Percentiles rank a stretch among this genome's conserved stretches.
Evolutionary conservation across 1,284 basidiomycete genomes (phyloP).

Genomic region (Ustilago sp.): DNA sequence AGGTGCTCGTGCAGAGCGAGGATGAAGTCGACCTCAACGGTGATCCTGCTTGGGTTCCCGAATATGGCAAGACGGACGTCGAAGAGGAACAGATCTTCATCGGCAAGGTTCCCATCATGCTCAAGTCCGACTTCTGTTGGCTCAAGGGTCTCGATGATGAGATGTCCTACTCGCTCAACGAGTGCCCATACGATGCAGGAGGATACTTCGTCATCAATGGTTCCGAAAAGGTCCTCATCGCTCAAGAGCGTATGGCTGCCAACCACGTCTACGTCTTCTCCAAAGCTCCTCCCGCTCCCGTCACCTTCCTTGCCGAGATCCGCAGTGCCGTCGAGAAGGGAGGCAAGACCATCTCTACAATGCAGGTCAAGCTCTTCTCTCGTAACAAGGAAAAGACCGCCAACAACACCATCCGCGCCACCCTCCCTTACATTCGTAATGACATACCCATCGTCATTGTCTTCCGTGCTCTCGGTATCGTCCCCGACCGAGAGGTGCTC

Average conservation of each 20-base stretch:
- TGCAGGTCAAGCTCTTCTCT: slow-evolving; percentile 97
- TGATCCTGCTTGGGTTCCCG: slow-evolving; percentile 82
- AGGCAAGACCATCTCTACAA: slow-evolving; percentile 97
- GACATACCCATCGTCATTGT: slow-evolving; percentile 99
- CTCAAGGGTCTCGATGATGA: slow-evolving; percentile 82
- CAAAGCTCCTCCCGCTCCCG: slow-evolving; percentile 94
- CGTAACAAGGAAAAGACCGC: slow-evolving; percentile 86
- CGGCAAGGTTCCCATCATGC: slow-evolving; percentile 98
- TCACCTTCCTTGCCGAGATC: slow-evolving; percentile 96
- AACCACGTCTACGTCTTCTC: slow-evolving; percentile 99
- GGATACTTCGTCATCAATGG: slow-evolving; percentile 99
- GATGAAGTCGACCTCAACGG: slow-evolving; percentile 78
- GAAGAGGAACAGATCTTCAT: slow-evolving; percentile 86
- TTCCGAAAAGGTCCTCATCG: slow-evolving; percentile 98
- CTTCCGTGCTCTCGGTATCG: slow-evolving; percentile 96
- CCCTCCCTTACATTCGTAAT: slow-evolving; percentile 96
- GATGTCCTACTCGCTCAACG: slow-evolving; percentile 89
- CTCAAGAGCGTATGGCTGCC: slow-evolving; percentile 98
- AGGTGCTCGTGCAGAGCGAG: slow-evolving; percentile 81
- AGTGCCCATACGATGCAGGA: slow-evolving; percentile 93
- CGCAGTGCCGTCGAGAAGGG: slow-evolving; percentile 98
- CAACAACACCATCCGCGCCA: slow-evolving; percentile 91
- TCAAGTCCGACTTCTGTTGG: slow-evolving; percentile 94
- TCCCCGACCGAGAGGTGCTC: slow-evolving; percentile 96
- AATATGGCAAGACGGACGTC: slow-evolving; percentile 75